These are phyloP conservation scores for Kurtzmaniella quercitrusa DNA, from an alignment of 1,139 yeast genomes.

Conservation along the genomic window DNA sequence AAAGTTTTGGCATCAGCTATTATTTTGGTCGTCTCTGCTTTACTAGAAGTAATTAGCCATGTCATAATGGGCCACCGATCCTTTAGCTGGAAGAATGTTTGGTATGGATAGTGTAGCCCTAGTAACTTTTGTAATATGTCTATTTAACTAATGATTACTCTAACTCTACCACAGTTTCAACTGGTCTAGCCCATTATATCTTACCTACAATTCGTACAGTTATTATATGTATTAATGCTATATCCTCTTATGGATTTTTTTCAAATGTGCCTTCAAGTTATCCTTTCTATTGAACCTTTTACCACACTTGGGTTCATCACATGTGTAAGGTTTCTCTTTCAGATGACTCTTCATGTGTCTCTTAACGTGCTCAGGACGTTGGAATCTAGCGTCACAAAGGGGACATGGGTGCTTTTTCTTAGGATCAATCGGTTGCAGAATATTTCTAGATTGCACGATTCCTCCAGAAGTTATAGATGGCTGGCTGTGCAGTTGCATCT, in stretches of 20 bases:
- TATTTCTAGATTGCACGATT: constrained; percentile 5
- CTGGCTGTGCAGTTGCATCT: constrained; percentile 3
- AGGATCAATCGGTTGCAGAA: constrained; percentile 36
- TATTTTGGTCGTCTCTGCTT: no score
- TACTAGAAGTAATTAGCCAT: no score
- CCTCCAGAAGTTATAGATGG: background rate
- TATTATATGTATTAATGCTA: constrained; percentile 6
- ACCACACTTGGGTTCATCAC: constrained; percentile 69
- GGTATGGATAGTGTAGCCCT: no score
- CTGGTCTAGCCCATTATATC: no score
- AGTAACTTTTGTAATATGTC: no score
- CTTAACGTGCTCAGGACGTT: constrained; percentile 88
- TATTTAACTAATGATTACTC: no score
- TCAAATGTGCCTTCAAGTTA: constrained; percentile 63
- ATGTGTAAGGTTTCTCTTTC: constrained; percentile 78
- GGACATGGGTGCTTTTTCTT: constrained; percentile 72
- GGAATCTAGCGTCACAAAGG: constrained; percentile 71
- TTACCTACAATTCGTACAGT: background rate
- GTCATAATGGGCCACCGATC: no score
- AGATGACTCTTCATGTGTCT: constrained; percentile 87
- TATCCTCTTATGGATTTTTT: constrained; percentile 50
- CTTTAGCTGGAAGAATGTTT: no score
- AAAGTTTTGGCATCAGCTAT: no score
- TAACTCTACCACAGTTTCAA: no score
- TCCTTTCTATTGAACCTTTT: constrained; percentile 74